phyloP scores from a whole-genome alignment of 495 filamentous ascomycete species.

The Platismatia glauca region DNA sequence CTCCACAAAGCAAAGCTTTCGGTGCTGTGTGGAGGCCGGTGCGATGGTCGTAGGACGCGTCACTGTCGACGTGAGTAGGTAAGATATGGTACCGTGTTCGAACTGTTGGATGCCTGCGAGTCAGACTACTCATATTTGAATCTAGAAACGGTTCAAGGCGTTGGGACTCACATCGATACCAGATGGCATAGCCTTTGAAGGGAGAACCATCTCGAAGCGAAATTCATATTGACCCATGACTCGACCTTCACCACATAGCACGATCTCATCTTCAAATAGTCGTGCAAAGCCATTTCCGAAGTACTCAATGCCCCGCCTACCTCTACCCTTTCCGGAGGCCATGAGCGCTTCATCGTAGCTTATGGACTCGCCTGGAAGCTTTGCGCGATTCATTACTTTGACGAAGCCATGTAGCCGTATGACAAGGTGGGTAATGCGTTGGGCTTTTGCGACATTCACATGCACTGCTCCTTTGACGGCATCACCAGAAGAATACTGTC shows the following conservation, averaged over 20 bases:
- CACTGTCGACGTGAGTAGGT: slow-evolving; percentile 79
- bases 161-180: slow-evolving; percentile 74
- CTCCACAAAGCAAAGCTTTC: slow-evolving; percentile 71
- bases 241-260: slow-evolving; percentile 83
- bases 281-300: slow-evolving; percentile 74
- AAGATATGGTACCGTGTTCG: slow-evolving; percentile 86
- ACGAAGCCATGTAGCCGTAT: slow-evolving; percentile 82
- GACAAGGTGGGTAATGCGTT: slow-evolving; percentile 84
- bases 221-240: slow-evolving; percentile 83
- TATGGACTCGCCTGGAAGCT: slow-evolving; percentile 51
- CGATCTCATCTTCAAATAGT: slow-evolving; percentile 83
- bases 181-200: slow-evolving; percentile 72
- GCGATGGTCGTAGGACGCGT: slow-evolving; percentile 84
- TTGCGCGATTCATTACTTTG: slow-evolving; percentile 73
- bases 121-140: neutral
- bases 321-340: slow-evolving; percentile 38
- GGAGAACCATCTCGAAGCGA: slow-evolving; percentile 76
- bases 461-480: slow-evolving; percentile 64
- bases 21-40: slow-evolving; percentile 66
- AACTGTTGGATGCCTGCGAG: slow-evolving; percentile 48
- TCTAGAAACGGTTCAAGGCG: neutral
- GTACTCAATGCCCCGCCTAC: slow-evolving; percentile 55
- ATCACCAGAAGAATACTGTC: slow-evolving; percentile 68
- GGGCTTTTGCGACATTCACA: slow-evolving; percentile 68
- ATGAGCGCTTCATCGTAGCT: slow-evolving; percentile 37